Percentiles rank a stretch among this genome's conserved stretches.
Evolutionary conservation across 23 red algal genomes (phyloP).

Genomic region (Agarophyton chilense): DNA sequence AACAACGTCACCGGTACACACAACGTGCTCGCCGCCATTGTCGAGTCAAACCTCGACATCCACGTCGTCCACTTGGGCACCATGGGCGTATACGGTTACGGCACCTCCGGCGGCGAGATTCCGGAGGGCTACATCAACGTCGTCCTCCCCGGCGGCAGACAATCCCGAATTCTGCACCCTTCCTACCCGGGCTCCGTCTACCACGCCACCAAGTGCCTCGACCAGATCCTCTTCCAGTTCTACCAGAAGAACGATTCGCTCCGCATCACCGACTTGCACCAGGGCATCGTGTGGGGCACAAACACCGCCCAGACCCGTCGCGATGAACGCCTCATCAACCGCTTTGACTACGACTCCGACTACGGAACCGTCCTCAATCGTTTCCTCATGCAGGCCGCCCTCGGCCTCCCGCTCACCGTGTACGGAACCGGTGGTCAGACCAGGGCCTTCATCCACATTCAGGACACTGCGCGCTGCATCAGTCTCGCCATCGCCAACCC

Average conservation of each 20-base stretch:
- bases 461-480: conserved; percentile 94
- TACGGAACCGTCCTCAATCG: conserved; percentile 99
- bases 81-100: conserved; percentile 99
- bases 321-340: conserved; percentile 97
- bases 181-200: conserved; percentile 94
- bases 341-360: conserved; percentile 97
- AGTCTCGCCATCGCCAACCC: conserved; percentile 92
- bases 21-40: conserved; percentile 92
- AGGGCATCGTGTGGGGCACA: conserved; percentile 99
- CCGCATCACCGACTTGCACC: conserved; percentile 97
- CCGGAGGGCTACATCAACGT: conserved; percentile 99
- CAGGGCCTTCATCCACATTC: conserved; percentile 98
- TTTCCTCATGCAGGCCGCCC: conserved; percentile 97
- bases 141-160: conserved; percentile 78
- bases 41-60: conserved; percentile 79
- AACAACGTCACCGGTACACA: conserved; percentile 98
- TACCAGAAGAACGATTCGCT: conserved; percentile 93
- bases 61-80: conserved; percentile 99
- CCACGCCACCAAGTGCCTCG: conserved; percentile 96
- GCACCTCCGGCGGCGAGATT: conserved; percentile 90
- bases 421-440: conserved; percentile 99
- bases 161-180: conserved; percentile 87
- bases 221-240: conserved; percentile 98
- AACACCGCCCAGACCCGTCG: conserved; percentile 83
- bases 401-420: conserved; percentile 91